Evolutionary conservation across 2,329 filamentous ascomycete genomes (phyloP).

Genomic region (Karstenula rhodostoma): DNA sequence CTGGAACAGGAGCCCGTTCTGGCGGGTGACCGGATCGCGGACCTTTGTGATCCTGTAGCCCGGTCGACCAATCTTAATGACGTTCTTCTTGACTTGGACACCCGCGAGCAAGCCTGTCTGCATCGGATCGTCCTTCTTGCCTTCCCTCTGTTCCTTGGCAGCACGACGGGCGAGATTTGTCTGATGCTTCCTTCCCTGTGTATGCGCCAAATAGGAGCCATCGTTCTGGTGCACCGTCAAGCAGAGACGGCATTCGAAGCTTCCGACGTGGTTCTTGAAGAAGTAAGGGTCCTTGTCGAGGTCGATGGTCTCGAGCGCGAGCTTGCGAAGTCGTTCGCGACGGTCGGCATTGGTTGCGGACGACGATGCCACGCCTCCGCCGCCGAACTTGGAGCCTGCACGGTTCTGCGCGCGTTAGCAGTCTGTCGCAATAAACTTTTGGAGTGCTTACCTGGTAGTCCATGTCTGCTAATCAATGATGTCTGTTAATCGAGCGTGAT

Average conservation of each 20-base stretch:
- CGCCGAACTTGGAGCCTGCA: constrained; percentile 96
- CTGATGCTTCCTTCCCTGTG: constrained; percentile 98
- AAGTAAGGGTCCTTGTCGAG: constrained; percentile 99
- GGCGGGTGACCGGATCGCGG: constrained; percentile 84
- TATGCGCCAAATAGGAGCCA: constrained; percentile 97
- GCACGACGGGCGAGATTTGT: constrained; percentile 96
- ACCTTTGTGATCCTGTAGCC: constrained; percentile 99
- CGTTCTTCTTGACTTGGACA: constrained; percentile 74
- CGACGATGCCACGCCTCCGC: constrained; percentile 92
- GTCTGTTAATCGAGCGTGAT: constrained; percentile 2
- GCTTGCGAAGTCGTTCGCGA: constrained; percentile 94
- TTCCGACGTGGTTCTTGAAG: constrained; percentile 99
- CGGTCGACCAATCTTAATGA: constrained; percentile 93
- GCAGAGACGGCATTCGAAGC: constrained; percentile 96
- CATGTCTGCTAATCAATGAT: constrained; percentile 43
- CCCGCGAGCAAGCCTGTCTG: constrained; percentile 79
- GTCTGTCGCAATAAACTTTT: constrained; percentile 3
- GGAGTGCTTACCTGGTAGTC: constrained; percentile 58
- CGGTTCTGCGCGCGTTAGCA: constrained; percentile 70
- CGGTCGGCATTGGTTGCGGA: constrained; percentile 96
- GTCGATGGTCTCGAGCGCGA: constrained; percentile 98
- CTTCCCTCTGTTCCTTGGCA: constrained; percentile 93
- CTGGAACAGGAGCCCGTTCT: constrained; percentile 94
- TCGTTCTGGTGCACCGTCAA: constrained; percentile 99
- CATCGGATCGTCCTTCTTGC: constrained; percentile 72